Evolutionary conservation across 2,329 filamentous ascomycete species (phyloP).

Genomic region (Emergomyces pasteurianus): DNA sequence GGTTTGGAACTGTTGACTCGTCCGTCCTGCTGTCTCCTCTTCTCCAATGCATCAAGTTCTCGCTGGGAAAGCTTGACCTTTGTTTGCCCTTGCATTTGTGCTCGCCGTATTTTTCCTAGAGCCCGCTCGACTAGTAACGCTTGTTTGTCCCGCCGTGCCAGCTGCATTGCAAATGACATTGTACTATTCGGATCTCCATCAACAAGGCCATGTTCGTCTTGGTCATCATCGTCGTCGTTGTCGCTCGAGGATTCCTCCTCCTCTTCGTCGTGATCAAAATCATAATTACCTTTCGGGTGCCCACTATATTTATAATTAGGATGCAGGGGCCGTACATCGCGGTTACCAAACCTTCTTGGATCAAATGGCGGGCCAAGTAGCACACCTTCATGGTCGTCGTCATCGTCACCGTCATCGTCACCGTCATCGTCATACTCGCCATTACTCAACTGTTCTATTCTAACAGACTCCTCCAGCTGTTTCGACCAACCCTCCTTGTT

Average conservation of each 20-base stretch:
- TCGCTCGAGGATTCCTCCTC: slow-evolving; percentile 28
- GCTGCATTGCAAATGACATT: slow-evolving; percentile 37
- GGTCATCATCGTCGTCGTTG: slow-evolving; percentile 38
- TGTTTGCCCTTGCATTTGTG: slow-evolving; percentile 60
- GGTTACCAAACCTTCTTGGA: background rate
- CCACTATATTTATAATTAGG: background rate
- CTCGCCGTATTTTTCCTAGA: slow-evolving; percentile 65
- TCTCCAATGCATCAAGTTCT: slow-evolving; percentile 70
- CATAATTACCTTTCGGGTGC: slow-evolving; percentile 16
- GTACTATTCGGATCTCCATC: slow-evolving; percentile 27
- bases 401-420: slow-evolving; percentile 37
- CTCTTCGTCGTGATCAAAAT: slow-evolving; percentile 34
- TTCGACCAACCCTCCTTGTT: slow-evolving; percentile 39
- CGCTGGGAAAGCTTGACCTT: slow-evolving; percentile 70
- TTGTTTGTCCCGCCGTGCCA: slow-evolving; percentile 54
- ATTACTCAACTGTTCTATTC: slow-evolving; percentile 57
- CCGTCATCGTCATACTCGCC: slow-evolving; percentile 35
- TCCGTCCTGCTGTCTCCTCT: slow-evolving; percentile 47
- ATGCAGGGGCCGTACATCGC: background rate
- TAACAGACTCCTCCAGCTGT: slow-evolving; percentile 39
- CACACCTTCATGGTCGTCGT: slow-evolving; percentile 33
- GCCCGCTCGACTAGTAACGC: slow-evolving; percentile 67
- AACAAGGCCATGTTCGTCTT: slow-evolving; percentile 40
- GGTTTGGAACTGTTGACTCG: slow-evolving; percentile 16
- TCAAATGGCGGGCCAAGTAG: slow-evolving; percentile 4